These are phyloP conservation scores for Trypanosoma scelopori DNA, from an alignment of 208 protist species.

Conservation along the genomic window DNA sequence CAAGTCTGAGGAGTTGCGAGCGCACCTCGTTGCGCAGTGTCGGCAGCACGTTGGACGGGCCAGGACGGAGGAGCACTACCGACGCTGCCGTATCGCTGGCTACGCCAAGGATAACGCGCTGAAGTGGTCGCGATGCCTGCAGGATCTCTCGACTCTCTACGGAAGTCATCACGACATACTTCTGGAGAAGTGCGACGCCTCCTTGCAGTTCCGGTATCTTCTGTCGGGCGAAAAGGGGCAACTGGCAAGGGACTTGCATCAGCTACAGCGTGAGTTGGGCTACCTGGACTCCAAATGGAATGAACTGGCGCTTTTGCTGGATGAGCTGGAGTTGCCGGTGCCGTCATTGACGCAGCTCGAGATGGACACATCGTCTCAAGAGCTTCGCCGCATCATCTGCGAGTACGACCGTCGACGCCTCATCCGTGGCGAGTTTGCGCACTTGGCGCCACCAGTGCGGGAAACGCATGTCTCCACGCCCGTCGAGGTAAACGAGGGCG, in stretches of 20 bases:
- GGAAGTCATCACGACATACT: slow-evolving; percentile 52
- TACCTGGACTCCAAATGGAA: slow-evolving; percentile 44
- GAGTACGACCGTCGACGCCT: slow-evolving; percentile 16
- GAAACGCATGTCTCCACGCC: background rate
- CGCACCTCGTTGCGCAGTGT: slow-evolving; percentile 43
- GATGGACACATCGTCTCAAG: slow-evolving; percentile 1
- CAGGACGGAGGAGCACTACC: slow-evolving; percentile 50
- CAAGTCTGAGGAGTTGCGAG: slow-evolving; percentile 37
- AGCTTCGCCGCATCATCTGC: slow-evolving; percentile 16
- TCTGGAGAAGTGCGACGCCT: slow-evolving; percentile 27
- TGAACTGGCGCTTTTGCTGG: slow-evolving; percentile 31
- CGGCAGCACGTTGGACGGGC: slow-evolving; percentile 38
- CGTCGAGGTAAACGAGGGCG: background rate
- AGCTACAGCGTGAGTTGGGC: slow-evolving; percentile 49
- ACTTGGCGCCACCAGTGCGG: background rate
- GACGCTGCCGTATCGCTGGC: slow-evolving; percentile 47
- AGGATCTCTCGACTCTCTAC: slow-evolving; percentile 60
- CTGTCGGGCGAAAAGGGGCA: slow-evolving; percentile 61
- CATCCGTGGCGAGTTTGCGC: slow-evolving; percentile 17
- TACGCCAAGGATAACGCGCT: slow-evolving; percentile 43
- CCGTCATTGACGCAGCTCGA: slow-evolving; percentile 18
- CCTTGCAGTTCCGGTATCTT: slow-evolving; percentile 69
- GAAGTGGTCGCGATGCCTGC: slow-evolving; percentile 59
- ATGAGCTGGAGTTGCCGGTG: slow-evolving; percentile 52
- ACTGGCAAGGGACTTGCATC: slow-evolving; percentile 54